Conservation (phyloP, 2,329 filamentous ascomycete genomes). For the Fusarium globosum region DNA sequence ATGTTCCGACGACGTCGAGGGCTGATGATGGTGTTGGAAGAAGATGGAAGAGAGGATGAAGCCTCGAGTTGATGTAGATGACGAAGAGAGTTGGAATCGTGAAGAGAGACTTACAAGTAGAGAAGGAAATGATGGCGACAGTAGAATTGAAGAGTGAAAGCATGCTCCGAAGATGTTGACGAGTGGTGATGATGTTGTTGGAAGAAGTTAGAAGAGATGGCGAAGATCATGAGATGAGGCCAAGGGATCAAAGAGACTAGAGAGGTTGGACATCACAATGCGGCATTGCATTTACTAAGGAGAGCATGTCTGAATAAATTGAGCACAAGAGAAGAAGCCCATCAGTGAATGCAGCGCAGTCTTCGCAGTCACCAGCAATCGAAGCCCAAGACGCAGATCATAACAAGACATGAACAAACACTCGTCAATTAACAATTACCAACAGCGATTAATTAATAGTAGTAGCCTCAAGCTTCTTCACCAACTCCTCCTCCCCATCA, state of each 20-base stretch:
- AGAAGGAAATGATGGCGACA: not conserved
- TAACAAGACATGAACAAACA: not conserved
- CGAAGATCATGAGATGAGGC: too few species aligned
- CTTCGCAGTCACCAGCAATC: not conserved
- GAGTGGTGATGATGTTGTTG: not conserved
- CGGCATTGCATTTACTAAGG: fast-evolving
- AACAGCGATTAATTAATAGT: slow-evolving; percentile 1
- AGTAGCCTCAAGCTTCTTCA: slow-evolving; percentile 34
- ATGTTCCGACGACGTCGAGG: too few species aligned
- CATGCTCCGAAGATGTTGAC: too few species aligned
- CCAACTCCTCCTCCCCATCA: not conserved
- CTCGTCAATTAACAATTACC: not conserved
- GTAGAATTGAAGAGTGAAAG: not conserved
- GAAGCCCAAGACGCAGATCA: not conserved
- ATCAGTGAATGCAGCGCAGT: not conserved
- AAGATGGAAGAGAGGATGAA: not conserved
- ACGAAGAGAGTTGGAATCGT: fast-evolving
- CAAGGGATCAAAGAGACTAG: not conserved
- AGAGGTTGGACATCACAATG: fast-evolving
- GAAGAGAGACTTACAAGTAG: not conserved
- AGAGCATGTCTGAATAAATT: not conserved
- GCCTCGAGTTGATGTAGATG: not conserved
- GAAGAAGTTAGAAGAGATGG: not conserved
- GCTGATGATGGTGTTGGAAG: not conserved
- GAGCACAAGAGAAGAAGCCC: not conserved